Base-by-base conservation (phyloP, 2,329 filamentous ascomycete genomes). In the Phaeosphaeria sp. region DNA sequence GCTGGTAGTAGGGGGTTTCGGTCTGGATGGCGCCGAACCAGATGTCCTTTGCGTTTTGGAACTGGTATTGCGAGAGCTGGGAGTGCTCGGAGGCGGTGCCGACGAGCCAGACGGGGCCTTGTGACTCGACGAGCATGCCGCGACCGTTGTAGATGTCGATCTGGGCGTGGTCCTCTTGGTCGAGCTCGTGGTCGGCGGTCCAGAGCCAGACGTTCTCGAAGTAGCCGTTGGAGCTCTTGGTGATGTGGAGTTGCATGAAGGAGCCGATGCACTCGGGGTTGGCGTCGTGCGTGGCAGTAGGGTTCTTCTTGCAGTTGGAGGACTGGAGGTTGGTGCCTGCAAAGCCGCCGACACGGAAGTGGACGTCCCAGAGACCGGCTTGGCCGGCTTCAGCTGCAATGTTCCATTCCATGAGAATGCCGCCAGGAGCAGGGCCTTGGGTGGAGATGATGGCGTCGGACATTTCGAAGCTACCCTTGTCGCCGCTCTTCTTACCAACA, bases 371-470 rank as follows among this genome's bases (percentile, higher is more conserved):
- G 79, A 97, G 88, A 61, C 88, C 94, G 20, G 88, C 89, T 1
- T 87, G 86, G 47, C 92, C 92, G 56, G 89, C 84, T 78, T 82
- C 66, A 3, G 84, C 75, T 44, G 87, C 87, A 43, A 97, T 82
- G 79, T 97, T 97, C 91, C 92, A 97, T 77, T 97, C 86, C 80
- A 97, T 88, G 74, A 97, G 85, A 71, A 97, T 92, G 18, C 93
- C 94, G 64, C 94, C 94, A 0, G 93, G 90, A 61, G 92, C 89
- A 2, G 93, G 83, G 4, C 94, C 94, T 65, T 88, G 86, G 27
- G 93, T 97, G 77, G 92, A 87, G 67, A 98, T 90, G 68, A 97
- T 88, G 59, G 96, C 79, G 72, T 97, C 94, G 46, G 88, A 91
- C 72, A 97, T 94, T 80, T 97, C 93, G 48, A 97, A 91, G 25